Evolutionary conservation across 2,329 filamentous ascomycete species (phyloP).

Genomic region (Paracoccidioides brasiliensis): DNA sequence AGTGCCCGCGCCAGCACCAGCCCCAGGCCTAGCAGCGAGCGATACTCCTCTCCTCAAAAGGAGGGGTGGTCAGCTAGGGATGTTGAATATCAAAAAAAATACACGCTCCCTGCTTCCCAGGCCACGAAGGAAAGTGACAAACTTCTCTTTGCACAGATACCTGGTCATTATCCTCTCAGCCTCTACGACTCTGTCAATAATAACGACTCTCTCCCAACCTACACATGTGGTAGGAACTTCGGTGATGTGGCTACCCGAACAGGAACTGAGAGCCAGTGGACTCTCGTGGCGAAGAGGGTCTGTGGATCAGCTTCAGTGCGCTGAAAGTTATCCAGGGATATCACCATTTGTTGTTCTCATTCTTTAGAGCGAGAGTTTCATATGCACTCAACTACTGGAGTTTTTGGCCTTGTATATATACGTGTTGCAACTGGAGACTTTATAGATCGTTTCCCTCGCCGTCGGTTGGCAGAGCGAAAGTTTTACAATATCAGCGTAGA

Average conservation of each 20-base stretch:
- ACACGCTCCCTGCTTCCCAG: not conserved
- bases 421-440: no score
- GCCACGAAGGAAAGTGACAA: conserved; percentile 6
- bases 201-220: conserved; percentile 6
- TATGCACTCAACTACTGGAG: no score
- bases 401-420: no score
- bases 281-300: conserved; percentile 6
- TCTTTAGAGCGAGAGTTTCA: no score
- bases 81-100: not conserved
- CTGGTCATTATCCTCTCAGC: conserved; percentile 9
- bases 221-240: conserved; percentile 2
- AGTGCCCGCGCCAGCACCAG: not conserved
- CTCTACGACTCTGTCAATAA: conserved; percentile 6
- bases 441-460: no score
- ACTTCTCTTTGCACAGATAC: conserved; percentile 11
- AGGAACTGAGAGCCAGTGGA: conserved; percentile 9
- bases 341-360: not conserved
- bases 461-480: no score
- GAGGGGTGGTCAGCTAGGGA: not conserved
- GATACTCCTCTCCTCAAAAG: not conserved
- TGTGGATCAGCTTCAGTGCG: not conserved
- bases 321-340: not conserved
- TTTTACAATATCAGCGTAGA: no score
- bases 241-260: conserved; percentile 8
- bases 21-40: not conserved